Evolutionary conservation across 805 yeast species (phyloP).

Genomic region (Helenozyma rhizophorensis): DNA sequence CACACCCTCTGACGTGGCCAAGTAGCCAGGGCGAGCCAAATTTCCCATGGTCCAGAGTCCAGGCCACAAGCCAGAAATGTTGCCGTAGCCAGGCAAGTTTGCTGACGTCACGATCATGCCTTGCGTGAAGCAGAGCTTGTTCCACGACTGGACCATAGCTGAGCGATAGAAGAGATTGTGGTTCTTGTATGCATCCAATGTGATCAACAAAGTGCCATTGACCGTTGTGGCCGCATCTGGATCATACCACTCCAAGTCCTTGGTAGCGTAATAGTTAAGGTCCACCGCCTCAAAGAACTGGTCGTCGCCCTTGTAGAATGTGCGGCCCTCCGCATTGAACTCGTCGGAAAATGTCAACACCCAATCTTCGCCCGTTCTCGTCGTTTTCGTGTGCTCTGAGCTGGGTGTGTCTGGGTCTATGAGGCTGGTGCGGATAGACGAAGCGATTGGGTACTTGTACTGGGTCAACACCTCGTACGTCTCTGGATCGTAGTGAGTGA

Average conservation of each 20-base stretch:
- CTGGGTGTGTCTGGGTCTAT: slow-evolving; percentile 72
- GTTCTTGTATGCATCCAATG: slow-evolving; percentile 78
- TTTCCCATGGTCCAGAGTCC: slow-evolving; percentile 96
- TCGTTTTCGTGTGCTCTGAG: slow-evolving; percentile 43
- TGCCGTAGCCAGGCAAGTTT: slow-evolving; percentile 73
- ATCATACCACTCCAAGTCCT: slow-evolving; percentile 90
- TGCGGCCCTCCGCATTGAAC: slow-evolving; percentile 83
- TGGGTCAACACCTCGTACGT: slow-evolving; percentile 45
- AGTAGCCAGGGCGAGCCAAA: slow-evolving; percentile 85
- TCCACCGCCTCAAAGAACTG: slow-evolving; percentile 88
- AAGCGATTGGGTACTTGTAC: slow-evolving; percentile 53
- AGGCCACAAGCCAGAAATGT: slow-evolving; percentile 87
- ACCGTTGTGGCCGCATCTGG: slow-evolving; percentile 84
- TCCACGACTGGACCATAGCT: slow-evolving; percentile 93
- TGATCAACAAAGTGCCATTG: slow-evolving; percentile 63
- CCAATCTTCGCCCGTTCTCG: slow-evolving; percentile 43
- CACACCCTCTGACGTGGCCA: slow-evolving; percentile 84
- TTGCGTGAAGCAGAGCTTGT: slow-evolving; percentile 82
- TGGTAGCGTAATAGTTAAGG: slow-evolving; percentile 79
- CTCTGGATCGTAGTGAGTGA: slow-evolving; percentile 23
- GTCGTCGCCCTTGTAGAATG: slow-evolving; percentile 87
- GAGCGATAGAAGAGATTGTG: slow-evolving; percentile 80
- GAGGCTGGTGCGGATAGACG: slow-evolving; percentile 57
- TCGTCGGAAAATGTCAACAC: slow-evolving; percentile 84
- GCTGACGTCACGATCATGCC: slow-evolving; percentile 77